phyloP scores from a whole-genome alignment of 192 early-diverging fungal genomes.

The Irineochytrium annulatum region DNA sequence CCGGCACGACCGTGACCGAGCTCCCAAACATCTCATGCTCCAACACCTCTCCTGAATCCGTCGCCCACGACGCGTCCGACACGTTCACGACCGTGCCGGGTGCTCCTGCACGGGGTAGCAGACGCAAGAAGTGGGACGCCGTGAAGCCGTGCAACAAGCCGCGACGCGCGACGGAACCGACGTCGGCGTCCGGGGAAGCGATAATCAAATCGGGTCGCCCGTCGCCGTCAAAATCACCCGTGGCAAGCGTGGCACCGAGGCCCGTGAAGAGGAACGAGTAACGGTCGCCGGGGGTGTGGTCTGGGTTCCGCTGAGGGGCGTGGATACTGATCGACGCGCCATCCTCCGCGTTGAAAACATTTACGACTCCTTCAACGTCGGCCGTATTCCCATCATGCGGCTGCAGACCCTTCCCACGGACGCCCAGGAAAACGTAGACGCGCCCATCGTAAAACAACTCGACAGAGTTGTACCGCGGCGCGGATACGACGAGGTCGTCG shows the following conservation, averaged over 20 bases:
- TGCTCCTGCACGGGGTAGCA: background rate
- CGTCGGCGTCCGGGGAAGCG: slow-evolving; percentile 17
- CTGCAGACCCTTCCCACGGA: background rate
- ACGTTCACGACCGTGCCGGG: background rate
- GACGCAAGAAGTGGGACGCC: background rate
- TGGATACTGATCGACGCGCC: slow-evolving; percentile 13
- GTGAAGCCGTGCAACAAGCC: slow-evolving; percentile 16
- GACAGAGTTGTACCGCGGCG: slow-evolving; percentile 28
- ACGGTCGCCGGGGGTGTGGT: background rate
- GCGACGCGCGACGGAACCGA: background rate
- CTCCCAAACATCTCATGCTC: slow-evolving; percentile 16
- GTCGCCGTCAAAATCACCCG: slow-evolving; percentile 15
- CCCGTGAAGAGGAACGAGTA: background rate
- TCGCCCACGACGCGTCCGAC: slow-evolving; percentile 6
- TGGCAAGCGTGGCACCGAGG: slow-evolving; percentile 11
- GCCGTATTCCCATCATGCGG: background rate
- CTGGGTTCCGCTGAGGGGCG: background rate
- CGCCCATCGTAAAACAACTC: slow-evolving; percentile 5
- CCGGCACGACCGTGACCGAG: background rate
- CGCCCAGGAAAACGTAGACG: slow-evolving; percentile 22
- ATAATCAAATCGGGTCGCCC: slow-evolving; percentile 11
- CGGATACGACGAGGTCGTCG: slow-evolving; percentile 77
- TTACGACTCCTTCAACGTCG: background rate
- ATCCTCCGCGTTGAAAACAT: slow-evolving; percentile 1
- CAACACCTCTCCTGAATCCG: background rate